Conservation (phyloP, 1,284 basidiomycete species). For the Sanghuangporus weigelae region DNA sequence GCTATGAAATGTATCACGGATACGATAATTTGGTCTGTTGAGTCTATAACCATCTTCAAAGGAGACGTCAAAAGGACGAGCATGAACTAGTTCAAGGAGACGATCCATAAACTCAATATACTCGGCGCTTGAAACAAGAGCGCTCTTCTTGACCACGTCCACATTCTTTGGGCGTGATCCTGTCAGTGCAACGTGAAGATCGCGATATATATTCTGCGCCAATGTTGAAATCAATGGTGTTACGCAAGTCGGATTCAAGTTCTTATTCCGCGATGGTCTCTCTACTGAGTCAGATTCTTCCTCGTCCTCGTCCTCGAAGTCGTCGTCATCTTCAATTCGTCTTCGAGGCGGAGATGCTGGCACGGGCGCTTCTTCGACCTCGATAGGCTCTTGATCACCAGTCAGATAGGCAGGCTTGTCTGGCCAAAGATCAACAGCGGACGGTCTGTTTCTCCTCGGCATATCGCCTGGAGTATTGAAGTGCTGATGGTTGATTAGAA, state of each 20-base stretch:
- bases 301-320: background rate
- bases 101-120: conserved; percentile 9
- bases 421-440: conserved; percentile 9
- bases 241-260: conserved; percentile 52
- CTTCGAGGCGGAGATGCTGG: background rate
- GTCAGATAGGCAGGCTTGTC: background rate
- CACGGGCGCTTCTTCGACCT: background rate
- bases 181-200: conserved; percentile 41
- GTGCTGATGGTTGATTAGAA: background rate
- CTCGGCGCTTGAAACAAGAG: conserved; percentile 9
- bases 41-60: conserved; percentile 1
- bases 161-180: conserved; percentile 32
- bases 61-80: background rate
- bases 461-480: background rate
- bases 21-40: background rate
- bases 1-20: background rate
- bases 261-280: conserved; percentile 26
- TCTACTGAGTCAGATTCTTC: background rate
- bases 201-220: conserved; percentile 44
- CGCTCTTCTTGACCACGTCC: conserved; percentile 17
- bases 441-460: background rate
- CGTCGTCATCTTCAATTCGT: background rate
- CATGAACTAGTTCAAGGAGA: conserved; percentile 8
- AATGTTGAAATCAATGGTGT: conserved; percentile 51
- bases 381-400: background rate